Evolutionary conservation across 1,284 basidiomycete genomes (phyloP).

Genomic region (Tilletia horrida): DNA sequence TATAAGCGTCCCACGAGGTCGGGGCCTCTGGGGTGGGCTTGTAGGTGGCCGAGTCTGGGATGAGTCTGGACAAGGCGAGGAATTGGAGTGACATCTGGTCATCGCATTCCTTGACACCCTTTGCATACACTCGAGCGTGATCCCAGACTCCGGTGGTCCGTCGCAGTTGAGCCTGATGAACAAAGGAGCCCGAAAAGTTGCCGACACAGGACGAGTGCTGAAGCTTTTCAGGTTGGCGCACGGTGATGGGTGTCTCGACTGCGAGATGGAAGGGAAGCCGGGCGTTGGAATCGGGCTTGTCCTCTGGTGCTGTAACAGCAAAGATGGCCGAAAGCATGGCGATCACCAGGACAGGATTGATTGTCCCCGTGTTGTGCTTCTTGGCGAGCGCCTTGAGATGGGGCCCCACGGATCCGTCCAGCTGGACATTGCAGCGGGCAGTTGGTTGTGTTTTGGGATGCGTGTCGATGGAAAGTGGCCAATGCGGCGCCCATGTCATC

Average conservation of each 20-base stretch:
- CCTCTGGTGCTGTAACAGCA: background rate
- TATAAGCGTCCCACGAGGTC: background rate
- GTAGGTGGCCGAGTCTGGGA: background rate
- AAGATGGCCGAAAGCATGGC: conserved; percentile 4
- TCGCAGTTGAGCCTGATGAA: conserved; percentile 6
- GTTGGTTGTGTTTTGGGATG: conserved; percentile 3
- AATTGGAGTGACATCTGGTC: background rate
- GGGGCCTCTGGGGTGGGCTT: conserved; percentile 8
- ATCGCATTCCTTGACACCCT: background rate
- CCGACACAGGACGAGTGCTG: conserved; percentile 3
- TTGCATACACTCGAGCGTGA: conserved; percentile 4
- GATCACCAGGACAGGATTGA: background rate
- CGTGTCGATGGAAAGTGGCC: background rate
- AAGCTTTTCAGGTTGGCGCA: conserved; percentile 12
- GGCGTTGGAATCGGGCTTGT: background rate
- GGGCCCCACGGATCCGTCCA: background rate
- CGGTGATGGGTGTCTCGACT: conserved; percentile 4
- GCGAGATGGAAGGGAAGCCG: conserved; percentile 16
- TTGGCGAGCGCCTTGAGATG: conserved; percentile 11
- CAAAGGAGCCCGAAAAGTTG: conserved; percentile 7
- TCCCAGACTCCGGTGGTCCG: conserved; percentile 1
- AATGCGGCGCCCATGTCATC: conserved; percentile 9
- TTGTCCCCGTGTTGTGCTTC: background rate
- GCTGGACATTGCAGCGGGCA: background rate
- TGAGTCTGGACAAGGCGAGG: conserved; percentile 5